These are phyloP conservation scores for Dioscorea alata DNA, from an alignment of 106 monocot species.

Conservation along the genomic window DNA sequence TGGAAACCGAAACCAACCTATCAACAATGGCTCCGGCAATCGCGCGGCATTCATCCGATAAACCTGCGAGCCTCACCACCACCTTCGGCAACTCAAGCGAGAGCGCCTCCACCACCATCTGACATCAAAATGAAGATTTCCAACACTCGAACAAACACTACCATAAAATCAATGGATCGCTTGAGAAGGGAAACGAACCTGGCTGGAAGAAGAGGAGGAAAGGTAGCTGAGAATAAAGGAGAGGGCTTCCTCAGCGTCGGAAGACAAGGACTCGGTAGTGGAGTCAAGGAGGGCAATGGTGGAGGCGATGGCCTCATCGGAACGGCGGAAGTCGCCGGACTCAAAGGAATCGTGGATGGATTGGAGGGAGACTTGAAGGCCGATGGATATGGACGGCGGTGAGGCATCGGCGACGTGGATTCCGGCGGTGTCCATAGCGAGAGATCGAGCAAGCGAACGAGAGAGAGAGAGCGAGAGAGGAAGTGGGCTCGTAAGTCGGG, in stretches of 20 bases:
- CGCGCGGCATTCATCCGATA: constrained; percentile 46
- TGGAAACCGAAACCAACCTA: constrained; percentile 45
- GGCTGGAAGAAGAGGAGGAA: constrained; percentile 41
- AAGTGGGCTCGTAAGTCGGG: too few relatives aligned
- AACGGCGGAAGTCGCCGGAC: constrained; percentile 22
- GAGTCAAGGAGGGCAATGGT: constrained; percentile 37
- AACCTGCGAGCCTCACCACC: constrained; percentile 47
- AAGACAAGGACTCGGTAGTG: constrained; percentile 20
- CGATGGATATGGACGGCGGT: neutral
- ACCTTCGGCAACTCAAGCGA: constrained; percentile 62
- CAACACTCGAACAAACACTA: neutral
- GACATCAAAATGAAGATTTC: constrained; percentile 1
- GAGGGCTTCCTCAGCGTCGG: constrained; percentile 37
- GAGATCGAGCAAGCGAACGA: too few relatives aligned
- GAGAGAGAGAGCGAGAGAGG: too few relatives aligned
- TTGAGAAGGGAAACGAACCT: constrained; percentile 19
- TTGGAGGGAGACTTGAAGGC: constrained; percentile 32
- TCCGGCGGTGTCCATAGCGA: neutral
- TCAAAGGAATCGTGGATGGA: constrained; percentile 12
- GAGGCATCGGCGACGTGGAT: neutral
- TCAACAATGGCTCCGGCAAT: constrained; percentile 43
- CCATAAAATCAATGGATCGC: neutral
- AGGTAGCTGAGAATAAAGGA: constrained; percentile 43
- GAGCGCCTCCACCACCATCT: constrained; percentile 68
- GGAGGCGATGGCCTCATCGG: constrained; percentile 31